These are phyloP conservation scores for Kodamaea sagamina DNA, from an alignment of 805 yeast species.

Conservation along the genomic window DNA sequence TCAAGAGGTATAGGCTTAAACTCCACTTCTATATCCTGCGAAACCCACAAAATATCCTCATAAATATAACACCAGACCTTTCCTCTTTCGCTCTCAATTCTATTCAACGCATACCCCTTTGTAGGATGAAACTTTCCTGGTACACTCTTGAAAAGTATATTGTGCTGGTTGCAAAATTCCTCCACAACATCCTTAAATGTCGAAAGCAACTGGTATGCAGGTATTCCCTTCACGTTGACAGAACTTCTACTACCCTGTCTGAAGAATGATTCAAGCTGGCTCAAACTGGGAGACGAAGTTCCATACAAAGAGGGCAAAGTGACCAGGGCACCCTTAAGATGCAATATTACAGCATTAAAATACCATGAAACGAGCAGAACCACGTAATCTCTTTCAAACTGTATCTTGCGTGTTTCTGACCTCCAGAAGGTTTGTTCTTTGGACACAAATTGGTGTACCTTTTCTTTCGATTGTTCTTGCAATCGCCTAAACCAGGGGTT, in stretches of 20 bases:
- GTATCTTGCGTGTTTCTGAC: not conserved
- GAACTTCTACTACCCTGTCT: conserved; percentile 6
- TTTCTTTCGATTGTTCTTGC: conserved; percentile 4
- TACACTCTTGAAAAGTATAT: conserved; percentile 44
- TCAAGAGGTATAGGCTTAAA: conserved; percentile 43
- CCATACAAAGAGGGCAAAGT: conserved; percentile 18
- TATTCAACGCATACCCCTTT: conserved; percentile 48
- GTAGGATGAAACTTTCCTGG: conserved; percentile 28
- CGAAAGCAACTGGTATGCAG: conserved; percentile 43
- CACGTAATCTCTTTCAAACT: not conserved
- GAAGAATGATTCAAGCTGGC: conserved; percentile 4
- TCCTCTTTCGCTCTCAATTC: conserved; percentile 37
- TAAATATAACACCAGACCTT: conserved; percentile 52
- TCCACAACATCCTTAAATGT: conserved; percentile 68
- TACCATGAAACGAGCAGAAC: conserved; percentile 20
- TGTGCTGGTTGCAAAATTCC: conserved; percentile 55
- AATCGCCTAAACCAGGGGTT: conserved; percentile 36
- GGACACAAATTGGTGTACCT: conserved; percentile 3
- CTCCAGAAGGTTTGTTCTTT: conserved; percentile 10
- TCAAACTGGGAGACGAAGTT: conserved; percentile 3
- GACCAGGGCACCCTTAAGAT: conserved; percentile 11
- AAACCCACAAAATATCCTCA: conserved; percentile 65
- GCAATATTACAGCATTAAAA: conserved; percentile 18
- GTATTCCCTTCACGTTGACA: conserved; percentile 37
- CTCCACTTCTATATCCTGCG: conserved; percentile 23